Conservation (phyloP, 176 grass and related monocot species). For the Lolium rigidum region DNA sequence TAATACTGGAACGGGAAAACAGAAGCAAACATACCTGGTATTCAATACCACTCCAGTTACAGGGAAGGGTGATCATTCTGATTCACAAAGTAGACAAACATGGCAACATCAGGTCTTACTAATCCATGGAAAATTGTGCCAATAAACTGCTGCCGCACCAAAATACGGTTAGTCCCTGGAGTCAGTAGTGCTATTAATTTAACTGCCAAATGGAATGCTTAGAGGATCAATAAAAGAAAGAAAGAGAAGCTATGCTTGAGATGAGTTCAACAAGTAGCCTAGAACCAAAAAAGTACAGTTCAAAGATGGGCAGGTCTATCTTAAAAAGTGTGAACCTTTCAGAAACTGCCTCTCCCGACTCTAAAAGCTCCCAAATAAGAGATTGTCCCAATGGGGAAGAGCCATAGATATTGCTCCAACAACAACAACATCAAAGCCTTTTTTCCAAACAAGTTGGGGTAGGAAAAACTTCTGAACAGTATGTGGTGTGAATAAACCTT, state of each 20-base stretch:
- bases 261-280: constrained; percentile 22
- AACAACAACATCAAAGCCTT: not conserved
- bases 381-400: not conserved
- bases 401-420: not conserved
- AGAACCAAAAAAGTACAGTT: not conserved
- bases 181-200: not conserved
- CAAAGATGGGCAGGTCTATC: not conserved
- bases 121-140: not conserved
- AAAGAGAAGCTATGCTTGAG: not conserved
- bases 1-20: constrained; percentile 2
- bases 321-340: not conserved
- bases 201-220: not conserved
- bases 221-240: constrained; percentile 20
- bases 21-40: constrained; percentile 15
- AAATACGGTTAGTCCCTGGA: not conserved
- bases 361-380: not conserved
- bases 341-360: not conserved
- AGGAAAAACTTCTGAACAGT: not conserved
- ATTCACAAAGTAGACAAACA: not conserved
- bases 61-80: constrained; percentile 28
- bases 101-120: not conserved
- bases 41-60: constrained; percentile 10
- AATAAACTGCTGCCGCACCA: not conserved
- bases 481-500: not conserved
- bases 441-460: too few relatives aligned